Evolutionary conservation across 306 rosid species (phyloP), one percentile per base, ranked within the genome.

Genomic region (Vigna angularis): DNA sequence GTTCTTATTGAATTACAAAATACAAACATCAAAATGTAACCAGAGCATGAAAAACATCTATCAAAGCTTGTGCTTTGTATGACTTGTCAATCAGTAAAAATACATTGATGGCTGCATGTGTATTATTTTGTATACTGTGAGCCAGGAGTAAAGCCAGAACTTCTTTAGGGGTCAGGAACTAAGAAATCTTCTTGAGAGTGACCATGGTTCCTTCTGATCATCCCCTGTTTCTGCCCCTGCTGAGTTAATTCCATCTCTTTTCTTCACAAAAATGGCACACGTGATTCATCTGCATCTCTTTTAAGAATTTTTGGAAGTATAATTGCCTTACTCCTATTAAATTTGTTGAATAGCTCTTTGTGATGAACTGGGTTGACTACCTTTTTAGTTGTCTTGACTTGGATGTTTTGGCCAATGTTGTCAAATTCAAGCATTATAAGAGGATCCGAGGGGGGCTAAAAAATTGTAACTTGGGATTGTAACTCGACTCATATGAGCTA

Each of bases 311-410:
- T 24, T 22, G 34, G 34, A 13, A 22, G 34, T 56, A 56, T 56
- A 18, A 20, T 13, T 58, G 64, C 9, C 64, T 24, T 58, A 14
- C 4, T 14, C 9, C 2, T 42, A 61, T 44, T 56, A 50, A 66
- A 47, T 66, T 74, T 57, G 22, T 36, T 74, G 57, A 66, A 74
- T 67, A 66, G 20, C 68, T 70, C 17, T 13, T 66, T 9, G 57
- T n/a, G 47, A 44, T 57, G 80, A 56, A 34, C 26, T 66, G 15
- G 49, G 40, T 11, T 32, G 32, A 66, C 28, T 66, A 4, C 51
- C 32, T 56, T 17, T 36, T 66, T 17, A 66, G 24, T 26, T 15
- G 56, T 74, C 13, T 67, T 66, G 61, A 74, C 26, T 44, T 67
- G 40, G 65, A 34, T 74, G 75, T 67, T 65, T 80, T 73, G 70